Base-by-base conservation (phyloP, 345 rosid species). In the Draba incana region DNA sequence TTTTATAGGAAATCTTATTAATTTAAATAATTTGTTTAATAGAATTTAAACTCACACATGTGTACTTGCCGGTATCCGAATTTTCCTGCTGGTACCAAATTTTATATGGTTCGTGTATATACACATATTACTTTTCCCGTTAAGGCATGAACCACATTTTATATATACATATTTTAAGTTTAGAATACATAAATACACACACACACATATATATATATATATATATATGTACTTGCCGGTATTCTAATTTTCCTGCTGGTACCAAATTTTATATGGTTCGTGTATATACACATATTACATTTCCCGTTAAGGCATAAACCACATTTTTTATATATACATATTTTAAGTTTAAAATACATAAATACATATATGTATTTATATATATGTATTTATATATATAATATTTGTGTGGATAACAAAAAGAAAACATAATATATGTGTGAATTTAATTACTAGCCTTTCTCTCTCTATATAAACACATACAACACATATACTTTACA, bases 251-350 rank as follows among this genome's bases (percentile, higher is more conserved):
- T 20, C 53, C 43, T 57, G 51, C 50, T 64, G 35, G 51, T 65
- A 72, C 59, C 46, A 28, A 72, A 44, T 64, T 63, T 62, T 57
- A 64, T 72, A 46, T 27, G 65, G 70, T 72, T 65, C 60, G 57
- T 50, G 39, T 33, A 33, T 33, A 33, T 6, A 33, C 37, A 33
- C 8, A 33, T 23, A 48, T 20, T 25, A 10, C 51, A 62, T 62
- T 14, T 14, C 28, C 46, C 56, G 8, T 44, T 49, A 33, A 8
- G 13, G 53, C 42, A 41, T 4, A 15, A 65, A 35, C 39, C 50
- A 44, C 62, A 13, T 42, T 43, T 42, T 43, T 44, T 42, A 46
- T 62, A 46, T 15, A 11, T 12, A 46, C 46, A 61, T 15, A 12
- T 44, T 61, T 61, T 9, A 60, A 28, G 39, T 44, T 44, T 30